A percentile compares a stretch with the other conserved stretches of the same genome.
Evolutionary conservation across 768 basidiomycete genomes (phyloP).

Genomic region (Gloeophyllum trabeum): DNA sequence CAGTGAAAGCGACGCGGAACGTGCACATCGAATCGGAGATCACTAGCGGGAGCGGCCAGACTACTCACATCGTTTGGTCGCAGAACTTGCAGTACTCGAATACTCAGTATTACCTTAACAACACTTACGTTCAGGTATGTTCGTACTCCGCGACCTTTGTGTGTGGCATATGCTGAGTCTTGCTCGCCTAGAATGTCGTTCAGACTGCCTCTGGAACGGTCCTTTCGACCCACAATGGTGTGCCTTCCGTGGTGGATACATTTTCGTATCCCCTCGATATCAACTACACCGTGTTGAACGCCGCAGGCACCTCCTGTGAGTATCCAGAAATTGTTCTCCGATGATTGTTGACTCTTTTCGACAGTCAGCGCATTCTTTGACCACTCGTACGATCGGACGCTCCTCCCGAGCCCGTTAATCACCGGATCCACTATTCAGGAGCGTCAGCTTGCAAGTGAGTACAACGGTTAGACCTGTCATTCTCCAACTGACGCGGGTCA

Average conservation of each 20-base stretch:
- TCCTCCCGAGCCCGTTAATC: constrained; percentile 48
- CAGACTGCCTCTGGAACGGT: constrained; percentile 39
- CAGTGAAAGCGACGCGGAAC: constrained; percentile 45
- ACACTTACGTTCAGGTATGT: constrained; percentile 28
- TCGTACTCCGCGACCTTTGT: background rate
- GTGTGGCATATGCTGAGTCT: too few relatives aligned
- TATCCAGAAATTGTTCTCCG: background rate
- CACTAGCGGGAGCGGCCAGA: constrained; percentile 46
- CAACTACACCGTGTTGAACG: constrained; percentile 22
- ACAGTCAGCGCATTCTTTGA: constrained; percentile 46
- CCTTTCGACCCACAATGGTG: constrained; percentile 36
- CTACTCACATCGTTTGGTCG: constrained; percentile 43
- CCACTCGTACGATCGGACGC: constrained; percentile 54
- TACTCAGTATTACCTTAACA: constrained; percentile 45
- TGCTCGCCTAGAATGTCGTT: constrained; percentile 35
- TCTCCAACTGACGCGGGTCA: too few relatives aligned
- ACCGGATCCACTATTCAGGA: constrained; percentile 45
- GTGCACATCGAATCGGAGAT: constrained; percentile 54
- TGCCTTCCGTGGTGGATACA: constrained; percentile 29
- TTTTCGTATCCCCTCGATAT: constrained; percentile 44
- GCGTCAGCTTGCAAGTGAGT: constrained; percentile 47
- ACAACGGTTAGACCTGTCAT: background rate
- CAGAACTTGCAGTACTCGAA: constrained; percentile 55
- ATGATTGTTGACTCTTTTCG: background rate
- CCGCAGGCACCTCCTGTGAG: constrained; percentile 22